Percentiles rank a stretch among this genome's conserved stretches.
These are phyloP conservation scores for Fusarium paranaense DNA, from an alignment of 2,329 filamentous ascomycete genomes.

Conservation along the genomic window DNA sequence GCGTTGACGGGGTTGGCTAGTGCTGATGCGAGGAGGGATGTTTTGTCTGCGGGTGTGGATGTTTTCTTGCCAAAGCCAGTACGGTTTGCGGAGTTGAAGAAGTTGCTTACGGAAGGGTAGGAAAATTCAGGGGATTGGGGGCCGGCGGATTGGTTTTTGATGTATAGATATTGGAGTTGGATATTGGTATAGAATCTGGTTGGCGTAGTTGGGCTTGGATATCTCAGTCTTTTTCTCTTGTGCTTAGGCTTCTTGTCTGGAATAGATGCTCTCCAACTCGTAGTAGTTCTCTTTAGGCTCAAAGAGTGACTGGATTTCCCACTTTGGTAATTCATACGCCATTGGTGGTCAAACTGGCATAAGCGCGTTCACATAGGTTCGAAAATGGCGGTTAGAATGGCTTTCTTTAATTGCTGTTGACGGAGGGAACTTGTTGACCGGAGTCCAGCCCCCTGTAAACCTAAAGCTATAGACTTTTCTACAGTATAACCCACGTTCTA, in stretches of 20 bases:
- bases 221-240: not conserved
- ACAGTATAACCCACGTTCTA: no score
- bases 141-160: not conserved
- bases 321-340: not conserved
- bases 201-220: not conserved
- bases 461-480: no score
- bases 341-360: not conserved
- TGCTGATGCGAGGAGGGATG: constrained; percentile 60
- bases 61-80: constrained; percentile 65
- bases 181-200: not conserved
- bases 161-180: not conserved
- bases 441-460: no score
- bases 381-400: not conserved
- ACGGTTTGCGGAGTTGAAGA: constrained; percentile 55
- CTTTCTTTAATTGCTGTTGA: not conserved
- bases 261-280: not conserved
- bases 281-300: not conserved
- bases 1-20: constrained; percentile 65
- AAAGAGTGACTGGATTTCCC: not conserved
- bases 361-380: not conserved
- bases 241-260: not conserved
- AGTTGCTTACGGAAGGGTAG: constrained; percentile 31
- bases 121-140: not conserved
- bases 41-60: constrained; percentile 61
- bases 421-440: no score